phyloP scores from a whole-genome alignment of 495 filamentous ascomycete species.

The Aspergillus taichungensis region DNA sequence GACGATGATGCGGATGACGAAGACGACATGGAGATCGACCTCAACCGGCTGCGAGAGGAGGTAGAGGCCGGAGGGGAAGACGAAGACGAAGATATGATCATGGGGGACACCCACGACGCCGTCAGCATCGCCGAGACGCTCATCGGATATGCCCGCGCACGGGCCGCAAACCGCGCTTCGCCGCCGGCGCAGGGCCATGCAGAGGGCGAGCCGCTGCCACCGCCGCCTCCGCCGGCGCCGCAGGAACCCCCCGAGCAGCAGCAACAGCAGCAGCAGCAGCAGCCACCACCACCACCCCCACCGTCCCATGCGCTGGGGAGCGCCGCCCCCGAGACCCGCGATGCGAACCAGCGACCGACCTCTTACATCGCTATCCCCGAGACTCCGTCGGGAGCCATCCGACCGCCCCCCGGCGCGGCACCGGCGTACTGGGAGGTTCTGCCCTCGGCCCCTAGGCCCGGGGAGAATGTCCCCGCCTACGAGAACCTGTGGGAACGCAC shows the following conservation, averaged over 20 bases:
- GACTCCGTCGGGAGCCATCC: slow-evolving; percentile 24
- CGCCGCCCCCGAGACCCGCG: slow-evolving; percentile 33
- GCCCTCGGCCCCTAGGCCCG: slow-evolving; percentile 50
- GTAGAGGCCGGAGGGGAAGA: slow-evolving; percentile 10
- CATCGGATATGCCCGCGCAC: slow-evolving; percentile 29
- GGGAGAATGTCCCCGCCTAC: slow-evolving; percentile 52
- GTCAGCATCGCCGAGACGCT: slow-evolving; percentile 61
- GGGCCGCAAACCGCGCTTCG: no score
- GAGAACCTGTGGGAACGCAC: slow-evolving; percentile 84
- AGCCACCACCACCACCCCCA: background rate
- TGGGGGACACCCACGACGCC: slow-evolving; percentile 50
- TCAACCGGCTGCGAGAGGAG: slow-evolving; percentile 24
- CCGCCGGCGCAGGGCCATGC: no score
- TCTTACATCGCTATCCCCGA: slow-evolving; percentile 30
- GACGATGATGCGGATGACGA: slow-evolving; percentile 29
- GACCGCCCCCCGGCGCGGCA: slow-evolving; percentile 34
- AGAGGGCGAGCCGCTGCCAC: no score
- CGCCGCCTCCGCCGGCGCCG: background rate
- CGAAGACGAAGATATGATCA: slow-evolving; percentile 42
- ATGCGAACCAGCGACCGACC: slow-evolving; percentile 3
- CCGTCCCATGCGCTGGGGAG: no score
- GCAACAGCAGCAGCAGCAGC: background rate
- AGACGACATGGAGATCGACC: slow-evolving; percentile 19
- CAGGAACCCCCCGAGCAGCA: background rate
- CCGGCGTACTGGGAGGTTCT: slow-evolving; percentile 82